These are phyloP conservation scores for Dioscorea alata DNA, from an alignment of 106 monocot genomes.

Conservation along the genomic window DNA sequence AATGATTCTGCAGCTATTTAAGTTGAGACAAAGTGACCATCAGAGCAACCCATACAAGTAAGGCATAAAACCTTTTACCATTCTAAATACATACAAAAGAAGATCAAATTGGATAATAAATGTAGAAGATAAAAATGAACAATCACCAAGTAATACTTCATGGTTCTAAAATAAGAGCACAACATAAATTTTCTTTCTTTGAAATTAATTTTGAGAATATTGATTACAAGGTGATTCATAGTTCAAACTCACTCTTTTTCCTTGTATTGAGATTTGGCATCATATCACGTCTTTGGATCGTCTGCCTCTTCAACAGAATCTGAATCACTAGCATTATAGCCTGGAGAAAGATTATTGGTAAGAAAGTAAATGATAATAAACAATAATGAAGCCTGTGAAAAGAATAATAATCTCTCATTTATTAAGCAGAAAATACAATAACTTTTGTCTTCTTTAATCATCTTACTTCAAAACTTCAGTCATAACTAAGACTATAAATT, in stretches of 20 bases:
- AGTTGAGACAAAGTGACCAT: too few species aligned
- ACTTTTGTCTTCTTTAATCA: too few species aligned
- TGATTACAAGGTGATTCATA: too few species aligned
- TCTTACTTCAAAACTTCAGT: too few species aligned
- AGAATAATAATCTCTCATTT: background rate
- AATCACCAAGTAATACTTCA: background rate
- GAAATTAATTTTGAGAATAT: background rate
- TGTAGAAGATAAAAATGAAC: background rate
- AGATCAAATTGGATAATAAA: background rate
- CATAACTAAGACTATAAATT: too few species aligned
- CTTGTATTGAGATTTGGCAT: background rate
- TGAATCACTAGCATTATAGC: conserved; percentile 92
- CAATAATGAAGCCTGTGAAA: background rate
- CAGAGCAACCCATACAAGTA: background rate
- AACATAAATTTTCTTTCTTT: background rate
- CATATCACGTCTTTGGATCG: background rate
- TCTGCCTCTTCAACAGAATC: conserved; percentile 64
- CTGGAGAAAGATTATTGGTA: conserved; percentile 20
- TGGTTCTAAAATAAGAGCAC: background rate
- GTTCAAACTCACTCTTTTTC: background rate
- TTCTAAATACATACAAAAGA: background rate
- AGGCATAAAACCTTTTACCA: background rate
- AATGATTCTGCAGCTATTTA: too few species aligned
- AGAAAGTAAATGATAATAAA: background rate
- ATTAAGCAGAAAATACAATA: background rate